A percentile compares a stretch with the other conserved stretches of the same genome.
Conservation (phyloP, 129 eudicot species). For the Chrysanthemum makinoi region DNA sequence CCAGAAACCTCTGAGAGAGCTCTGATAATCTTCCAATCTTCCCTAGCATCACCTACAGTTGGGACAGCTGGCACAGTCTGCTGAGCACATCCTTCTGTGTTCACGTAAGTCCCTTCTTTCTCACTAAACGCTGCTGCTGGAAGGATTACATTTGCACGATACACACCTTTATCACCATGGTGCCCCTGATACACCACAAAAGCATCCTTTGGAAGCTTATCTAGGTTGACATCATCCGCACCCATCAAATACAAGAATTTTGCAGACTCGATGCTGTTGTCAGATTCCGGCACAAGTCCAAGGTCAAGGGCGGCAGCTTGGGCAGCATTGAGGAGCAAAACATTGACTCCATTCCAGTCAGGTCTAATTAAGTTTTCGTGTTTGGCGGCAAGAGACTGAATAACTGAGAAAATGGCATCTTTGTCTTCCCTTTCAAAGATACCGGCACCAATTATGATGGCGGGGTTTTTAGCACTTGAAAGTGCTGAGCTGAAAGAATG, state of each 20-base stretch:
- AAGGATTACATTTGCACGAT: conserved; percentile 86
- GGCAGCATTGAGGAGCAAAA: conserved; percentile 81
- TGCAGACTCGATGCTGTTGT: conserved; percentile 67
- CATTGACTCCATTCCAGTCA: conserved; percentile 92
- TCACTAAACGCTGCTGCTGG: conserved; percentile 88
- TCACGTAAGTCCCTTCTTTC: conserved; percentile 90
- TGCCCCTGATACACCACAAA: conserved; percentile 98
- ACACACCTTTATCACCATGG: conserved; percentile 89
- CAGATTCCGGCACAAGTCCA: conserved; percentile 87
- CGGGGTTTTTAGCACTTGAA: conserved; percentile 74
- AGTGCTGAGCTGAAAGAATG: conserved; percentile 65
- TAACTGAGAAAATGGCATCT: conserved; percentile 68
- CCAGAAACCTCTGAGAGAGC: conserved; percentile 90
- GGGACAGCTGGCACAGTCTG: conserved; percentile 93
- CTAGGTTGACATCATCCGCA: conserved; percentile 79
- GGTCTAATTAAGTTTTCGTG: conserved; percentile 59
- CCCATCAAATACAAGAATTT: conserved; percentile 89
- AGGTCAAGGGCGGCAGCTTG: conserved; percentile 99
- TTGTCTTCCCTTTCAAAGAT: conserved; percentile 75
- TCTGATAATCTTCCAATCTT: conserved; percentile 92
- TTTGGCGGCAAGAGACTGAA: conserved; percentile 71
- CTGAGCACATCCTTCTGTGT: conserved; percentile 85
- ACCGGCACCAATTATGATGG: conserved; percentile 82
- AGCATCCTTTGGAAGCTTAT: conserved; percentile 76
- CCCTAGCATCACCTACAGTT: conserved; percentile 92